Evolutionary conservation across 805 yeast species (phyloP), one percentile per base, ranked within the genome.

Genomic region (Candida nanaspora): DNA sequence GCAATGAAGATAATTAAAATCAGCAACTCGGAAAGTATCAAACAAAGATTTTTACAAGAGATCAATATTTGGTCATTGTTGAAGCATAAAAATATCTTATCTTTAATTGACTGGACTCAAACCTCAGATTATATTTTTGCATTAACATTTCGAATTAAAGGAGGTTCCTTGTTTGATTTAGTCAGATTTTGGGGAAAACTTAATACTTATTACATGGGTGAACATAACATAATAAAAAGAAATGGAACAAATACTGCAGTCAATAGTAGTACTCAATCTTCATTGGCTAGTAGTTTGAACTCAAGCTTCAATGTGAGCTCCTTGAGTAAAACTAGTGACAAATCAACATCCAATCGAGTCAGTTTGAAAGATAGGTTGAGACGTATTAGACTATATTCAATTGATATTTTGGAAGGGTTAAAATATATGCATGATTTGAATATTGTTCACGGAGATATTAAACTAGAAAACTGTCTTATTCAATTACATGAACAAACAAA

Each of bases 111-210:
- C 40, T 78, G 79, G 48, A 71, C 74, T 41, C 80, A 86, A 37
- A 81, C 85, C 1, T 68, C 69, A 1, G 65, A 66, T 10, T 53
- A 57, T 40, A 76, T 82, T 27, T 89, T 84, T 58, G 80, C 95
- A 51, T 66, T 88, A 31, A 85, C 86, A 39, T 72, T 78, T 28
- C 66, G 77, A 41, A 74, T 82, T 13, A 66, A 70, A 43, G 87
- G 86, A 27, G 96, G 97, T 0, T 83, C 95, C 0, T 62, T 89
- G 27, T 88, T 80, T 56, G 95, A 86, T 48, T 55, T 81, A 32
- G 91, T 85, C 11, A 65, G 72, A 33, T 58, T 70, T 22, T 82
- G 93, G 87, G 86, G 86, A 21, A 58, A 64, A 21, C 65, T 60
- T 37, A 55, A 61, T 29, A 19, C 11, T 19, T 31, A 45, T 53